Evolutionary conservation across 805 yeast species (phyloP), one percentile per base, ranked within the genome.

Genomic region (Brettanomyces nanus): DNA sequence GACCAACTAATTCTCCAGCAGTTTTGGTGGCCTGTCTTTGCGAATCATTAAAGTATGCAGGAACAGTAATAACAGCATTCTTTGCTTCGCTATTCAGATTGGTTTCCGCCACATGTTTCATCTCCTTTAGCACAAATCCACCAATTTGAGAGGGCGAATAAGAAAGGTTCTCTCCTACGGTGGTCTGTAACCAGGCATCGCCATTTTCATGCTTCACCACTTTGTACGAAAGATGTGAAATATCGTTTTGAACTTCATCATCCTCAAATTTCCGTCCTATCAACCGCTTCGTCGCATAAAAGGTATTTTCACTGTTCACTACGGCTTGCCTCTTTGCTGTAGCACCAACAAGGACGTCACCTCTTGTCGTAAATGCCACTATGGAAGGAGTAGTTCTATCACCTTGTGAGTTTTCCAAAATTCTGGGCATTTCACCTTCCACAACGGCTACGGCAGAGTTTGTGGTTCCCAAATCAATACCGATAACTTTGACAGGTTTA

Each of bases 91-190:
- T 77, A 14, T 32, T 40, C 51, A 87, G 67, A 66, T 81, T 76
- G 40, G 74, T 73, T 64, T 86, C 95, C 44, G 96, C 95, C 45
- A 95, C 84, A 66, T 80, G 89, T 76, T 86, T 89, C 96, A 87
- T 87, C 71, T 89, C 86, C 73, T 82, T 81, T 56, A 87, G 73
- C 39, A 87, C 73, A 58, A 87, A 85, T 40, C 96, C 95, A 57
- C 96, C 96, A 53, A 87, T 84, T 66, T 87, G 96, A 42, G 94
- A 89, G 39, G 97, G 97, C 36, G 96, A 87, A 73, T 87, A 89
- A 46, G 70, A 67, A 62, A 83, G 76, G 51, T 90, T 94, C 52
- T 86, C 76, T 1, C 51, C 52, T 9, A 45, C 44, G 45, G 94
- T 87, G 3, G 62, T 55, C 70, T 85, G 86, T 41, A 87, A 77